Evolutionary conservation across 202 grass and related monocot genomes (phyloP), one percentile per base, ranked within the genome.

Genomic region (Panicum hallii): DNA sequence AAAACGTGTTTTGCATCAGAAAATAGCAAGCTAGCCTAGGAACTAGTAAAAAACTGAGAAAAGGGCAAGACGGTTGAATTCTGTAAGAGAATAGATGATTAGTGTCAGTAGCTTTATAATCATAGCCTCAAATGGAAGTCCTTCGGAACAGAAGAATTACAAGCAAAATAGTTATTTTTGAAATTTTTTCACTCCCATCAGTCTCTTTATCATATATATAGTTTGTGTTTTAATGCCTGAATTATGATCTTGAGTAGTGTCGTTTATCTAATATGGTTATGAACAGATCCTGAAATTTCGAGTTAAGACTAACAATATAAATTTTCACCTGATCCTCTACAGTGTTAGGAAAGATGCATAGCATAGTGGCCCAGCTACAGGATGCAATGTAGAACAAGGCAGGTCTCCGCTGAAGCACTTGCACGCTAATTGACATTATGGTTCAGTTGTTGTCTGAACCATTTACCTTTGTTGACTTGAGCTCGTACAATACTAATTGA

Each of bases 301-400:
- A 75, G 60, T 11, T 28, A 67, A 26, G 36, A 30, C 55, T 45
- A 26, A 61, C 60, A 79, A 73, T 19, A 48, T 2, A 80, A 60
- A 20, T 14, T 75, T 68, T 61, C 53, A 62, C 22, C 19, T 32
- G 19, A 79, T 56, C 16, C 34, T 40, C 41, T 30, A n/a, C 32
- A 40, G 1, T 48, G 60, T 67, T 20, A 19, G 7, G 58, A 73
- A 82, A 82, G n/a, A 78, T 41, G 20, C 36, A 85, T 6, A 67
- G 16, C 38, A 81, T 45, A 77, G 20, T 42, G 15, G 28, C 20
- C 41, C 47, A 73, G 42, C 23, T 44, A 70, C 41, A 87, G 4
- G 5, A 68, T 62, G 56, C 19, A 72, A 71, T 58, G 16, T 2
- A 32, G 28, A 16, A n/a, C 55, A 90, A 78, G 47, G 16, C 57